A percentile compares a stretch with the other conserved stretches of the same genome.
Conservation (phyloP, 495 filamentous ascomycete genomes). For the Penicillium psychrofluorescens region DNA sequence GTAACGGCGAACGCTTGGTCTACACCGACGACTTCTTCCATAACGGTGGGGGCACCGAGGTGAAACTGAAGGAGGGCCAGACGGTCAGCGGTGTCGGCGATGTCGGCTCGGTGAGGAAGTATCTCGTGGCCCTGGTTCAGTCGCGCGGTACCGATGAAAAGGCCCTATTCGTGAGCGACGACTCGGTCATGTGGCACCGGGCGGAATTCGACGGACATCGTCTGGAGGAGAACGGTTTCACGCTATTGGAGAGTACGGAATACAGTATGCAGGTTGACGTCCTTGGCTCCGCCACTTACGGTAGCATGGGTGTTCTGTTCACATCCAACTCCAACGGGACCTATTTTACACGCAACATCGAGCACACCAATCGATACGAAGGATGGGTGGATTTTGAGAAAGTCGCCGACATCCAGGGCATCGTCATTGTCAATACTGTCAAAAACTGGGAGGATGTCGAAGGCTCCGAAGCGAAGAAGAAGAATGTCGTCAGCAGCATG, state of each 20-base stretch:
- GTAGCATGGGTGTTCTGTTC: constrained; percentile 72
- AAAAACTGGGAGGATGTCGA: constrained; percentile 76
- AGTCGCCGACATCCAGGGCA: constrained; percentile 79
- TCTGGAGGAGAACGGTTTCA: constrained; percentile 82
- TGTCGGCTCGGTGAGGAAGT: constrained; percentile 70
- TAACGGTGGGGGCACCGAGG: constrained; percentile 52
- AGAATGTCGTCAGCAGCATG: constrained; percentile 71
- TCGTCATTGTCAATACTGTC: constrained; percentile 83
- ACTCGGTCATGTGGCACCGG: constrained; percentile 81
- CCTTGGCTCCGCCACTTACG: constrained; percentile 5
- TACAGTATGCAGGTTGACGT: constrained; percentile 98
- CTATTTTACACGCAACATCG: constrained; percentile 83
- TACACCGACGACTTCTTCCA: constrained; percentile 75
- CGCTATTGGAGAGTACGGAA: constrained; percentile 86
- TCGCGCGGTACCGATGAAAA: constrained; percentile 78
- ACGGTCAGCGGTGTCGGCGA: constrained; percentile 72
- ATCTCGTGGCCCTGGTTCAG: constrained; percentile 73
- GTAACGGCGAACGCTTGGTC: constrained; percentile 63
- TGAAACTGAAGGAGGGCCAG: constrained; percentile 62
- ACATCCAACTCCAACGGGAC: constrained; percentile 96
- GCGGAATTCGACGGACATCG: constrained; percentile 80
- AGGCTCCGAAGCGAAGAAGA: constrained; percentile 35
- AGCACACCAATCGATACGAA: constrained; percentile 77
- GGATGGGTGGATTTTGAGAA: constrained; percentile 92
- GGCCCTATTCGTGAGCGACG: constrained; percentile 76